A percentile compares a stretch with the other conserved stretches of the same genome.
Evolutionary conservation across 805 yeast species (phyloP).

Genomic region (Spathaspora arborariae): DNA sequence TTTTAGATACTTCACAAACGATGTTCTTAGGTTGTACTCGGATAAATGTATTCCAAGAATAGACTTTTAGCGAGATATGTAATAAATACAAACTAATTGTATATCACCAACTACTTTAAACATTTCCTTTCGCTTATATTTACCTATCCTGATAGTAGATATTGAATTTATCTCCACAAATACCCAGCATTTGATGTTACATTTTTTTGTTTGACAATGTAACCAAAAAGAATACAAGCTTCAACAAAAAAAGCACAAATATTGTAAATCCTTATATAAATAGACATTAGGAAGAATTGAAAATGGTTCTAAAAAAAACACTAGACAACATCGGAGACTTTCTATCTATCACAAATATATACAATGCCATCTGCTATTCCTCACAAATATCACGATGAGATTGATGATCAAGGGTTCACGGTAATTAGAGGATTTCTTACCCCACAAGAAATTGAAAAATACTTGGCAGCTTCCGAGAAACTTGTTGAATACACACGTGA

Average conservation of each 20-base stretch:
- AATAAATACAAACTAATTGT: no score
- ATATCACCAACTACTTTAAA: not conserved
- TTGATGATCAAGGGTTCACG: slow-evolving; percentile 33
- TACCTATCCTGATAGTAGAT: not conserved
- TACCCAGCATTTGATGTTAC: not conserved
- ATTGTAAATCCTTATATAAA: not conserved
- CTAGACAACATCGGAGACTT: not conserved
- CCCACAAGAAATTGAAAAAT: slow-evolving; percentile 35
- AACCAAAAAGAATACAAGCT: no score
- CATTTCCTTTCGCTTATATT: not conserved
- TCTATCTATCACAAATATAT: not conserved
- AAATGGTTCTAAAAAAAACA: not conserved
- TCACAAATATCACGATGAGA: slow-evolving; percentile 31
- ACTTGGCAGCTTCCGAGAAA: slow-evolving; percentile 32
- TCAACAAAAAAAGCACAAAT: no score
- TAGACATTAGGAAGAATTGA: not conserved
- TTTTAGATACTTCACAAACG: no score
- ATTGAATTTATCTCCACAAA: not conserved
- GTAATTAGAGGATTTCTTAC: slow-evolving; percentile 38
- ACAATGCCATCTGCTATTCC: slow-evolving; percentile 17
- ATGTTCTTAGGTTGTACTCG: no score
- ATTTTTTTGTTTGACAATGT: not conserved
- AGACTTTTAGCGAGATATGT: no score
- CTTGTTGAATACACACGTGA: slow-evolving; percentile 40
- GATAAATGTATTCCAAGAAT: no score